These are phyloP conservation scores for Glomus cerebriforme DNA, from an alignment of 192 early-diverging fungal species.

Conservation along the genomic window DNA sequence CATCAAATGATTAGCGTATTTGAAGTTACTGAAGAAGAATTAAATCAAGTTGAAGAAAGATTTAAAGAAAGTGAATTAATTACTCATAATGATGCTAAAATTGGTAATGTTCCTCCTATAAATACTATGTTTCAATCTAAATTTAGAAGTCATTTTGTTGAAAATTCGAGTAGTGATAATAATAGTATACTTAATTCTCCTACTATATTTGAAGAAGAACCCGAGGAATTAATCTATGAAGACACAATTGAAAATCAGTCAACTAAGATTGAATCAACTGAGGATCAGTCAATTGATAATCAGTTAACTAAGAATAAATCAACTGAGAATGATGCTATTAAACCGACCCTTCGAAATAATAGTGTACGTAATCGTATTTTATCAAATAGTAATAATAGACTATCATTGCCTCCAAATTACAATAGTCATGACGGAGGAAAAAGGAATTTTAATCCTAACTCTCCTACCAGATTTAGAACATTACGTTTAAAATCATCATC, in stretches of 20 bases:
- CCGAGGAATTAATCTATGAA: not conserved
- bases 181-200: not conserved
- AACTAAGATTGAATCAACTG: not conserved
- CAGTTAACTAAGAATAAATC: not conserved
- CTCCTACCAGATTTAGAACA: conserved; percentile 17
- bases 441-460: not conserved
- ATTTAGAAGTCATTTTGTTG: not conserved
- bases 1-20: conserved; percentile 17
- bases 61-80: not conserved
- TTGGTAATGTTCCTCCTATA: not conserved
- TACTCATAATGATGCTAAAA: not conserved
- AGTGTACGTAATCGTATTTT: not conserved
- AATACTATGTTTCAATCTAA: not conserved
- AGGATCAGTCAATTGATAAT: not conserved
- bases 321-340: not conserved
- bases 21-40: conserved; percentile 6
- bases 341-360: not conserved
- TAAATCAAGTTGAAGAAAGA: not conserved
- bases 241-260: not conserved
- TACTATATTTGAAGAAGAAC: not conserved
- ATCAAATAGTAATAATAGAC: not conserved
- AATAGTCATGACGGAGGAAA: not conserved
- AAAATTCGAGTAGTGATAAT: not conserved
- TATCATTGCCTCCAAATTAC: conserved; percentile 14
- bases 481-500: conserved; percentile 10